A percentile compares a stretch with the other conserved stretches of the same genome.
These are phyloP conservation scores for Leccinum ambiguum DNA, from an alignment of 1,284 basidiomycete genomes.

Conservation along the genomic window DNA sequence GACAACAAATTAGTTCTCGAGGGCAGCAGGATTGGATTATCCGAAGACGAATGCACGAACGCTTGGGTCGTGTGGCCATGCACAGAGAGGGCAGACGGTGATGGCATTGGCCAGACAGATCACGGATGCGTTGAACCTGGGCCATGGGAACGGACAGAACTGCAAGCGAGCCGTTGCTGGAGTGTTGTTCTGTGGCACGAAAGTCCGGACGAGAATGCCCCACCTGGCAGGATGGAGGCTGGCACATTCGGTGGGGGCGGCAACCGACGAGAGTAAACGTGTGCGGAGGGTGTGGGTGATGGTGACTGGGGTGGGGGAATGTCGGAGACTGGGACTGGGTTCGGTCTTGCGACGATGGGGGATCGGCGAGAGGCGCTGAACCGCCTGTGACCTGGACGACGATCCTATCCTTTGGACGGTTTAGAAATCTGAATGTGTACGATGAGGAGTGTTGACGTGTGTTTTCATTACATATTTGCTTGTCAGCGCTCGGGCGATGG, in stretches of 20 bases:
- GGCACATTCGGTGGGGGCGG: constrained; percentile 26
- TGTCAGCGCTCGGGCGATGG: constrained; percentile 24
- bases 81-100: constrained; percentile 24
- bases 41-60: constrained; percentile 12
- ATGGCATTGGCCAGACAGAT: constrained; percentile 11
- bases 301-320: constrained; percentile 32
- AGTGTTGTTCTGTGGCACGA: constrained; percentile 6
- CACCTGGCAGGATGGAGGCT: constrained; percentile 19
- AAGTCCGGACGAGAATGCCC: constrained; percentile 9
- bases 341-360: constrained; percentile 20
- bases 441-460: constrained; percentile 27
- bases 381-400: constrained; percentile 30
- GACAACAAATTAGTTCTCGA: constrained; percentile 36
- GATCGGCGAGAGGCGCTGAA: constrained; percentile 29
- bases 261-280: constrained; percentile 22
- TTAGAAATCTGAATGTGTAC: not conserved
- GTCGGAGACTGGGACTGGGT: constrained; percentile 33
- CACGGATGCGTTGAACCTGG: constrained; percentile 17
- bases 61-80: constrained; percentile 15
- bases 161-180: constrained; percentile 23
- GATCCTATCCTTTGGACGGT: constrained; percentile 32
- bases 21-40: constrained; percentile 20
- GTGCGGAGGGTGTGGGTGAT: constrained; percentile 28
- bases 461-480: constrained; percentile 19
- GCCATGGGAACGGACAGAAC: constrained; percentile 23